phyloP scores from a whole-genome alignment of 2,329 filamentous ascomycete species.

The Dactylellina drechsleri region DNA sequence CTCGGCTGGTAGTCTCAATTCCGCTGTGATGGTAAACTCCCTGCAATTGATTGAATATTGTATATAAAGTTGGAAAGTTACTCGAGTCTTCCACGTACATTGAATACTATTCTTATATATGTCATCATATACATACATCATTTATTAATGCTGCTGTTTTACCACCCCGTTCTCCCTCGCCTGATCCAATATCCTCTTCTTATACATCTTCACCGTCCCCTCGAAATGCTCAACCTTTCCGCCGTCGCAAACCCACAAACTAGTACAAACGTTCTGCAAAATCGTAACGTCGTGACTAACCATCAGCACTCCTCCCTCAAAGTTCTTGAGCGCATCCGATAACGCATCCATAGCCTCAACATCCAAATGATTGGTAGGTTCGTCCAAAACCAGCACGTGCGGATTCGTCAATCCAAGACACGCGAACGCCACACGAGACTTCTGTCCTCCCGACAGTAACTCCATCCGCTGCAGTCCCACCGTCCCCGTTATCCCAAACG shows the following conservation, averaged over 20 bases:
- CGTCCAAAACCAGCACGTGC: slow-evolving; percentile 96
- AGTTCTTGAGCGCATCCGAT: slow-evolving; percentile 81
- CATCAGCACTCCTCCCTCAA: slow-evolving; percentile 96
- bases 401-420: slow-evolving; percentile 92
- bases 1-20: no score
- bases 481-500: slow-evolving; percentile 89
- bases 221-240: slow-evolving; percentile 96
- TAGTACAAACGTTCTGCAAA: slow-evolving; percentile 94
- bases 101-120: background rate
- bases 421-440: slow-evolving; percentile 98
- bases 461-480: slow-evolving; percentile 97
- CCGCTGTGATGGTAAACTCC: no score
- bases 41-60: no score
- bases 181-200: slow-evolving; percentile 92
- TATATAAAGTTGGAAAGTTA: no score
- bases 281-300: slow-evolving; percentile 99
- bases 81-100: background rate
- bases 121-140: background rate
- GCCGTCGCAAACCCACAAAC: slow-evolving; percentile 94
- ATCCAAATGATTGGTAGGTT: slow-evolving; percentile 98
- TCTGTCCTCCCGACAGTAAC: slow-evolving; percentile 93
- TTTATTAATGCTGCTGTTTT: slow-evolving; percentile 65
- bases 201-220: slow-evolving; percentile 90
- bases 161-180: slow-evolving; percentile 89
- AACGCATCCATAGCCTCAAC: slow-evolving; percentile 99